Evolutionary conservation across 148 eudicot species (phyloP).

Genomic region (Dysphania ambrosioides): DNA sequence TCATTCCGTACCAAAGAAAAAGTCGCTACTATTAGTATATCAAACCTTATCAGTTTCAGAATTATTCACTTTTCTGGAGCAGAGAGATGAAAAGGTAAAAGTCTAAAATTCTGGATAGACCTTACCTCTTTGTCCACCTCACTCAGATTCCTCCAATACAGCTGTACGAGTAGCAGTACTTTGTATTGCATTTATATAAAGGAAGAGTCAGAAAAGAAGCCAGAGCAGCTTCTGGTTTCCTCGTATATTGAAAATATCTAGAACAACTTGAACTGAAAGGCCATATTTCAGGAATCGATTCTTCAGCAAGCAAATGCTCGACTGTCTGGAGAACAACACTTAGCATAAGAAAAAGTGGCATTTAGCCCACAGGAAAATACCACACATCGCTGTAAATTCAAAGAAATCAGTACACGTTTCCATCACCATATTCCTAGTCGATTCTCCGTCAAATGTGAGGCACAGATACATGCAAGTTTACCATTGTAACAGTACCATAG

Average conservation of each 20-base stretch:
- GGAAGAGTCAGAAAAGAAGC: neutral
- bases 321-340: slow-evolving; percentile 8
- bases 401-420: slow-evolving; percentile 3
- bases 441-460: neutral
- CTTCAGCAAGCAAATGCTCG: slow-evolving; percentile 13
- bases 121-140: slow-evolving; percentile 24
- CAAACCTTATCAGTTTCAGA: neutral
- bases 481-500: slow-evolving; percentile 1
- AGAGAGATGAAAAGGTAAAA: neutral
- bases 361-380: slow-evolving; percentile 7
- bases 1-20: neutral
- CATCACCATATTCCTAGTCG: slow-evolving; percentile 12
- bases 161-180: neutral
- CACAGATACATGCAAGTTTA: neutral
- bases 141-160: slow-evolving; percentile 21
- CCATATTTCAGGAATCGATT: slow-evolving; percentile 17
- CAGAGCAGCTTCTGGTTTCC: slow-evolving; percentile 20
- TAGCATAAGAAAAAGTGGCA: neutral
- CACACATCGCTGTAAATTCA: neutral
- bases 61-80: neutral
- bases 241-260: slow-evolving; percentile 21
- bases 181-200: neutral
- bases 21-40: neutral
- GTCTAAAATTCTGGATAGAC: slow-evolving; percentile 15
- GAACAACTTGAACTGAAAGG: slow-evolving; percentile 23